Evolutionary conservation across 495 filamentous ascomycete species (phyloP), one percentile per base, ranked within the genome.

Genomic region (Neohortaea acidophila): DNA sequence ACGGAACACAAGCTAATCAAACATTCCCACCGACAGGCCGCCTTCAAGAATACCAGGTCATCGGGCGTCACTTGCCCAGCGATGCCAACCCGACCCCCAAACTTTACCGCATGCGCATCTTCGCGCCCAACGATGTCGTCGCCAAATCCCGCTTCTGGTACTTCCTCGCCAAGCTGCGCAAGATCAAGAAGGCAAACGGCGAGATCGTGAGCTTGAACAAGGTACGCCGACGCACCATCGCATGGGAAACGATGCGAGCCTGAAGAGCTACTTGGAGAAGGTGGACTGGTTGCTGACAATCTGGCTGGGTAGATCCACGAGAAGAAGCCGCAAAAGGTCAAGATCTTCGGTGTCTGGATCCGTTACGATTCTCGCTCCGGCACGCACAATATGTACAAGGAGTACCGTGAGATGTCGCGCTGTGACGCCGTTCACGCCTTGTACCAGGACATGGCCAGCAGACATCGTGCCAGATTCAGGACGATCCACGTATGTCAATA

Each of bases 361-460:
- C 87, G 89, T 58, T 97, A 97, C 72, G 86, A 97, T 69, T 96
- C 91, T 36, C 89, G 89, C 66, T 96, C 91, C 54, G 89, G 89
- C 53, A 97, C 91, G 53, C 89, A 97, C 82, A 97, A 97, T 77
- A 97, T 97, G 89, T 97, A 97, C 83, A 96, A 94, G 74, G 89
- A 97, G 73, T 96, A 94, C 77, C 81, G 89, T 61, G 89, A 96
- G 75, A 81, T 93, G 71, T 85, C 81, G 59, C 75, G 89, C 63
- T 80, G 76, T 47, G 87, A 84, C 45, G 89, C 89, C 47, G 89
- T 97, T 46, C 83, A 96, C 67, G 70, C 85, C 51, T 77, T 97
- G 61, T 97, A 97, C 75, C 82, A 92, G 69, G 89, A 97, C 66
- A 96, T 97, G 91, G 81, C 89, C 57, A 86, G 91, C 61, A 81